Percentiles rank a stretch among this genome's conserved stretches.
Evolutionary conservation across 768 basidiomycete genomes (phyloP).

Genomic region (Leccinum uliginosum): DNA sequence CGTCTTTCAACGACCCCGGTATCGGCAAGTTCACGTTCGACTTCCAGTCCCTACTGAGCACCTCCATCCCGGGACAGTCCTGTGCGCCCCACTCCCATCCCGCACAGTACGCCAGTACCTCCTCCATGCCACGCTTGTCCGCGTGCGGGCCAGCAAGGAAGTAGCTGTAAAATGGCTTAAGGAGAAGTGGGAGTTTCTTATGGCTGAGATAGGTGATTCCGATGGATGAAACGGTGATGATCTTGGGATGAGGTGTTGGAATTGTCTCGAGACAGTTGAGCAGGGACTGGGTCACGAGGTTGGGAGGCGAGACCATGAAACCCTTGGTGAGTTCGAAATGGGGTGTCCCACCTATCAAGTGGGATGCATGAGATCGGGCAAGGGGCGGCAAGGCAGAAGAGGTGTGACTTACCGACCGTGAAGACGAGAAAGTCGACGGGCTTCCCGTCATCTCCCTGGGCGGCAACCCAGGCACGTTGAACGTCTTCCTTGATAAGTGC

Average conservation of each 20-base stretch:
- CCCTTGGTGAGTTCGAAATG: constrained; percentile 47
- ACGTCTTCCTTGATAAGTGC: constrained; percentile 52
- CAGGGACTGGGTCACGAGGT: constrained; percentile 57
- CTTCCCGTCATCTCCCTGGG: constrained; percentile 21
- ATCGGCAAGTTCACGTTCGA: constrained; percentile 32
- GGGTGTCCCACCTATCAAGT: constrained; percentile 25
- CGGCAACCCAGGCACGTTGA: constrained; percentile 45
- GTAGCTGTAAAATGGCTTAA: constrained; percentile 48
- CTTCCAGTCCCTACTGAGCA: constrained; percentile 46
- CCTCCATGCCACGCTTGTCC: constrained; percentile 62
- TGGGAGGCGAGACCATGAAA: constrained; percentile 41
- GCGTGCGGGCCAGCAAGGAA: constrained; percentile 44
- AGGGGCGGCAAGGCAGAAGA: neutral
- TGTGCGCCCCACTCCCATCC: constrained; percentile 50
- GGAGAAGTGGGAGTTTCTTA: constrained; percentile 39
- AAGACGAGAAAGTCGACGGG: constrained; percentile 55
- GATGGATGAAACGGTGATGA: constrained; percentile 50
- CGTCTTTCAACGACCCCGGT: constrained; percentile 38
- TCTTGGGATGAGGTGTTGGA: constrained; percentile 42
- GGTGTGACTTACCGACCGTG: constrained; percentile 48
- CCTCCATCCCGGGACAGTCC: constrained; percentile 37
- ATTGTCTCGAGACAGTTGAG: constrained; percentile 54
- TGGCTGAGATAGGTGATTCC: constrained; percentile 49
- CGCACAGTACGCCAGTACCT: constrained; percentile 41
- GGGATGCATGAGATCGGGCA: neutral